Percentiles rank a stretch among this genome's conserved stretches.
Evolutionary conservation across 441 rosid genomes (phyloP).

Genomic region (Rhodomyrtus psidioides): DNA sequence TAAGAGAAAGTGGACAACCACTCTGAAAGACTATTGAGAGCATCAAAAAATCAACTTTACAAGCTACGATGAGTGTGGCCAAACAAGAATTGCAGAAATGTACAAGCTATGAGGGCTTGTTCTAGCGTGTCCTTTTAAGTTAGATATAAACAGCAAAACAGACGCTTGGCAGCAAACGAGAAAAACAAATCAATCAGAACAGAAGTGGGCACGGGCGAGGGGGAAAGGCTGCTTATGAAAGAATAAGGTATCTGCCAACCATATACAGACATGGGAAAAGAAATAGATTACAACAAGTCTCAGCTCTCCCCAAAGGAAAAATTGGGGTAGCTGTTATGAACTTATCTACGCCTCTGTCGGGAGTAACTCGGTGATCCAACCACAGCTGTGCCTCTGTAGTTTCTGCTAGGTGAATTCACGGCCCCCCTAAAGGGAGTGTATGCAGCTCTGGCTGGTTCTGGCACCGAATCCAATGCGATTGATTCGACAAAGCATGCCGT

Average conservation of each 20-base stretch:
- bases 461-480: slow-evolving; percentile 50
- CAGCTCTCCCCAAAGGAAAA: neutral
- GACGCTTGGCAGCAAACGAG: neutral
- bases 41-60: neutral
- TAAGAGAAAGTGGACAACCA: neutral
- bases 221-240: neutral
- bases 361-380: slow-evolving; percentile 53
- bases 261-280: neutral
- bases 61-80: neutral
- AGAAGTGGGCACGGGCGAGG: neutral
- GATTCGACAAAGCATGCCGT: slow-evolving; percentile 86
- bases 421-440: slow-evolving; percentile 51
- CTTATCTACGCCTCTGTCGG: slow-evolving; percentile 56
- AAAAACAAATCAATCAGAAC: neutral
- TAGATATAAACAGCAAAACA: neutral
- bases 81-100: neutral
- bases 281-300: neutral
- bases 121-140: neutral
- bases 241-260: neutral
- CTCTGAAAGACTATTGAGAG: neutral
- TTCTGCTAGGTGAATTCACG: slow-evolving; percentile 72
- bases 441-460: slow-evolving; percentile 58
- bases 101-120: neutral
- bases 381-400: slow-evolving; percentile 44
- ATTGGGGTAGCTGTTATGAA: neutral